phyloP scores from a whole-genome alignment of 805 yeast species.

The Diddensiella caesifluorescens region DNA sequence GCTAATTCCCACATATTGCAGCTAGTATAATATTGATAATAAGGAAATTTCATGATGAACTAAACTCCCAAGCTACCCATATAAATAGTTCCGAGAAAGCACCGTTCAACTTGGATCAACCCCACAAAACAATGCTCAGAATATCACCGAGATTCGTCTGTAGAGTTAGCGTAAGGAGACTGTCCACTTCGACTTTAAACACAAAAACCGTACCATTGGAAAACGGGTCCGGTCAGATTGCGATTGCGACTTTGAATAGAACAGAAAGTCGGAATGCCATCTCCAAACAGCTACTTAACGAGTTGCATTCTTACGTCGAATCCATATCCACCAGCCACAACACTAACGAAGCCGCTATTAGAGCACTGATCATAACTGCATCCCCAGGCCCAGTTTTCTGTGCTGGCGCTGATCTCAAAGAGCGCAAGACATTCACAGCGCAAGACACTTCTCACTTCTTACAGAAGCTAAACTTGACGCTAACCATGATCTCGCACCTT shows the following conservation, averaged over 20 bases:
- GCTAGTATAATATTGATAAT: no score
- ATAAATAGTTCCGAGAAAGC: no score
- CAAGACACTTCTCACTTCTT: constrained; percentile 28
- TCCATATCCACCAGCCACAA: constrained; percentile 19
- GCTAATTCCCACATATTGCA: no score
- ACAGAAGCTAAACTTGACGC: constrained; percentile 28
- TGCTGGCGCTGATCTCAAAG: constrained; percentile 42
- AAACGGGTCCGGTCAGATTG: constrained; percentile 18
- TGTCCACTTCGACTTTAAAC: background rate
- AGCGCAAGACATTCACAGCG: constrained; percentile 32
- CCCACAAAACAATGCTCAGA: background rate
- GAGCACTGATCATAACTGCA: constrained; percentile 27
- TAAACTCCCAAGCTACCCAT: no score
- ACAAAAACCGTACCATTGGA: background rate
- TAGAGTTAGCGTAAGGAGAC: background rate
- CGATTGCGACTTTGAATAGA: constrained; percentile 27
- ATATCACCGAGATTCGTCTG: background rate
- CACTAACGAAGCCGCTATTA: constrained; percentile 17
- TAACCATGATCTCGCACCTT: constrained; percentile 29
- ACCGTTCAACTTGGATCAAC: no score
- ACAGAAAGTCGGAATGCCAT: constrained; percentile 33
- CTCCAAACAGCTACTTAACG: constrained; percentile 26
- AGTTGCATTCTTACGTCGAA: constrained; percentile 23
- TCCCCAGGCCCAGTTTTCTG: constrained; percentile 25
- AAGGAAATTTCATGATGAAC: no score